A percentile compares a stretch with the other conserved stretches of the same genome.
These are phyloP conservation scores for Nicotiana rustica DNA, from an alignment of 305 asterid species.

Conservation along the genomic window DNA sequence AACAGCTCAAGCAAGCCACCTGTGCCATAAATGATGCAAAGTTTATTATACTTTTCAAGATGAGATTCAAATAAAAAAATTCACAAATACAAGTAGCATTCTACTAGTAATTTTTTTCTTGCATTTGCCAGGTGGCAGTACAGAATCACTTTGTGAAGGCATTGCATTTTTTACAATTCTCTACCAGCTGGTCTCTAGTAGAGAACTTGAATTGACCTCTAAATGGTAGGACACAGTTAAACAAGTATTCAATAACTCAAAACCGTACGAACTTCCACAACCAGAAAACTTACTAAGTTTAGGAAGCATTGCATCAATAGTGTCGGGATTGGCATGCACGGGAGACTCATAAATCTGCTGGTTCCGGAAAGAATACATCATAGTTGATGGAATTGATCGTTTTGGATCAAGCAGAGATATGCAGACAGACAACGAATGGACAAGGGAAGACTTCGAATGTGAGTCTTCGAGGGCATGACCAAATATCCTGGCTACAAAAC, in stretches of 20 bases:
- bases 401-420: constrained; percentile 92
- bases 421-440: constrained; percentile 85
- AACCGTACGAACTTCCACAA: neutral
- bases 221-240: neutral
- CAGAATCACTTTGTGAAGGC: constrained; percentile 8
- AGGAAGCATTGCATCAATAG: constrained; percentile 95
- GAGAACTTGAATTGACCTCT: constrained; percentile 15
- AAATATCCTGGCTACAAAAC: constrained; percentile 90
- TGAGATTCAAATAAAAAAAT: neutral
- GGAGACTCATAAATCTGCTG: constrained; percentile 83
- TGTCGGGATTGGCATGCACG: constrained; percentile 71
- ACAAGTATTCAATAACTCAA: constrained; percentile 14
- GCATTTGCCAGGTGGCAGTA: neutral
- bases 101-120: constrained; percentile 10
- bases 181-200: neutral
- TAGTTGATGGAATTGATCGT: constrained; percentile 78
- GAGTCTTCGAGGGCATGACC: constrained; percentile 86
- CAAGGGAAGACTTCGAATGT: constrained; percentile 83
- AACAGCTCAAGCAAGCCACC: constrained; percentile 85
- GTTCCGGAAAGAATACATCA: constrained; percentile 78
- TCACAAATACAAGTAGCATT: neutral
- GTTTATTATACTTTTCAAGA: neutral
- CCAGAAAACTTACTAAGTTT: constrained; percentile 66
- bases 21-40: constrained; percentile 41
- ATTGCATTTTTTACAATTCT: neutral